Base-by-base conservation (phyloP, 2,329 filamentous ascomycete genomes). In the Remersonia thermophila region DNA sequence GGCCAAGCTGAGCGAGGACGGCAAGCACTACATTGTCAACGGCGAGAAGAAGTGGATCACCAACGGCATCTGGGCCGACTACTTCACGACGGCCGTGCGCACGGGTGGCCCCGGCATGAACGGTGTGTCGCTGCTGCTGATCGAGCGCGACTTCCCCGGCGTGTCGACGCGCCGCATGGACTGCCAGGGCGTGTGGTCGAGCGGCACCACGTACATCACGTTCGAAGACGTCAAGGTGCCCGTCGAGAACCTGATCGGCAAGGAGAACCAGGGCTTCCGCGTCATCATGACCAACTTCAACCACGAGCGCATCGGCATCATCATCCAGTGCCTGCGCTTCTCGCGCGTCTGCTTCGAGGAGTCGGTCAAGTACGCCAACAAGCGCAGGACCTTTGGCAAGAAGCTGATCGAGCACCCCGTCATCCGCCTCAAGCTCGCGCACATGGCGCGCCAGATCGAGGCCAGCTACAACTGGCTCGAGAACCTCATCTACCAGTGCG, bases 11-110 rank as follows among this genome's bases (percentile, higher is more conserved):
- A 83, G 74, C 45, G 83, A 91, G 50, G 91, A 98, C 52, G 91
- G 91, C 54, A 96, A 96, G 69, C 85, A 96, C 66, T 98, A 93
- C 63, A 96, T 96, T 49, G 91, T 98, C 62, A 98, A 96, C 55
- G 91, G 91, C 37, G 89, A 95, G 75, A 96, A 98, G 81, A 98
- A 98, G 67, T 96, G 91, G 89, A 96, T 96, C 61, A 96, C 89
- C 53, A 98, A 98, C 63, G 91, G 91, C 54, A 76, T 95, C 53
- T 95, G 86, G 85, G 75, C 71, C 44, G 91, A 98, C 60, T 98
- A 96, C 67, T 96, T 96, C 69, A 96, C 91, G 37, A 93, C 84
- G 11, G 91, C 89, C 17, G 91, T 98, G 27, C 80, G 91, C 42
- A 98, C 91, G 10, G 86, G 82, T 45, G 80, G 77, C 25, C 67